Evolutionary conservation across 2,329 filamentous ascomycete species (phyloP).

Genomic region (Xylaria sp.): DNA sequence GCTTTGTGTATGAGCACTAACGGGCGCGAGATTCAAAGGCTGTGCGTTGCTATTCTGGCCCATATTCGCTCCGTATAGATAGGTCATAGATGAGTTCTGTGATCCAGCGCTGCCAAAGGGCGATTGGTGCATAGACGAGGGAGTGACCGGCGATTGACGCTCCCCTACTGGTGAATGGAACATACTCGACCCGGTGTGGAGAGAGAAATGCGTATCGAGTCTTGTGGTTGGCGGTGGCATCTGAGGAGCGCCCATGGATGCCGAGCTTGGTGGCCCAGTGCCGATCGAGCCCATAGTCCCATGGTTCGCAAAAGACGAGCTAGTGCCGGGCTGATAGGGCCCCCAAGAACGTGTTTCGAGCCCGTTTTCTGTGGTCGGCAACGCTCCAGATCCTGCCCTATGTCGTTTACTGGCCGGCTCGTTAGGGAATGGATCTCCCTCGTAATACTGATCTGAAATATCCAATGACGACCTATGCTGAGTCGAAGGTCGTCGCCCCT

Average conservation of each 20-base stretch:
- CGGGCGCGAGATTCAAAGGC: constrained; percentile 44
- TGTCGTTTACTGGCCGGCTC: constrained; percentile 45
- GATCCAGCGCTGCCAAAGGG: constrained; percentile 43
- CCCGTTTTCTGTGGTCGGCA: constrained; percentile 45
- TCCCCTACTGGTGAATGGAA: constrained; percentile 43
- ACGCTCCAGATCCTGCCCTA: constrained; percentile 42
- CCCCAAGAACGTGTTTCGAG: constrained; percentile 45
- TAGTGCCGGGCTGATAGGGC: constrained; percentile 40
- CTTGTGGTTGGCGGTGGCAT: constrained; percentile 48
- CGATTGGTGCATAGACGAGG: constrained; percentile 47
- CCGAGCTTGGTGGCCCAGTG: constrained; percentile 44
- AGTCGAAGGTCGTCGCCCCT: constrained; percentile 35
- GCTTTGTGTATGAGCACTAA: constrained; percentile 42
- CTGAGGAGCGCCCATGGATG: constrained; percentile 44
- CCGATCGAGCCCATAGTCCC: constrained; percentile 43
- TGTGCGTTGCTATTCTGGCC: constrained; percentile 41
- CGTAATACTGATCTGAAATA: constrained; percentile 43
- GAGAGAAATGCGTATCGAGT: constrained; percentile 47
- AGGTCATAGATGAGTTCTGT: constrained; percentile 43
- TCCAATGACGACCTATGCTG: constrained; percentile 45
- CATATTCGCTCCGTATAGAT: constrained; percentile 43
- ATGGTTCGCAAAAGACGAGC: constrained; percentile 40
- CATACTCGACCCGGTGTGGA: constrained; percentile 42
- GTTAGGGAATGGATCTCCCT: constrained; percentile 43
- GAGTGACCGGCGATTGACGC: constrained; percentile 47